Percentiles rank a stretch among this genome's conserved stretches.
These are phyloP conservation scores for Thyridium curvatum DNA, from an alignment of 2,329 filamentous ascomycete species.

Conservation along the genomic window DNA sequence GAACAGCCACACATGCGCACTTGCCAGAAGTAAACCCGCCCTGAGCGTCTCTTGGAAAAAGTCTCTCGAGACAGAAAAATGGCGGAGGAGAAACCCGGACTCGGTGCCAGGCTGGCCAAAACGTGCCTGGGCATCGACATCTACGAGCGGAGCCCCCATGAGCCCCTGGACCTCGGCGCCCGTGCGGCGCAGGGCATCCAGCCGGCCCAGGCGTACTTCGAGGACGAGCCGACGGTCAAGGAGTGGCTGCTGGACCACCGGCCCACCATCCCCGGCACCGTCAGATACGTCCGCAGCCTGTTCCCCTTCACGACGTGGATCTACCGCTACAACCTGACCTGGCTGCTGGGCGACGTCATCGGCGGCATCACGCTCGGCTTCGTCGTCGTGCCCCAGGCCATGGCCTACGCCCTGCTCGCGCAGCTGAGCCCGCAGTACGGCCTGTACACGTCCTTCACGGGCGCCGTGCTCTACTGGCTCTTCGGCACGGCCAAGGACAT, in stretches of 20 bases:
- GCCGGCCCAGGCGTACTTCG: constrained; percentile 19
- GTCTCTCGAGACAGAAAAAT: no score
- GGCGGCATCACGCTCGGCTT: constrained; percentile 6
- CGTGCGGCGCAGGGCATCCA: no score
- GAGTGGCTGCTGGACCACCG: constrained; percentile 32
- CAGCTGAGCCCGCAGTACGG: constrained; percentile 63
- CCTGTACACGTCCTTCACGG: constrained; percentile 77
- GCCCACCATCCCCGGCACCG: constrained; percentile 22
- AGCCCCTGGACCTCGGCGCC: no score
- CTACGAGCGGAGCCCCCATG: no score
- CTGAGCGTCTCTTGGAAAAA: no score
- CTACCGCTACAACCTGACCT: constrained; percentile 1
- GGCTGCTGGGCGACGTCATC: constrained; percentile 3
- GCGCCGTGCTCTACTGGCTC: constrained; percentile 74
- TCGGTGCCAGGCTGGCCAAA: no score
- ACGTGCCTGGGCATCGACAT: no score
- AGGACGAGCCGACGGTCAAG: constrained; percentile 33
- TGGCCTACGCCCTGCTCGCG: constrained; percentile 73
- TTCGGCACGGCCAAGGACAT: constrained; percentile 84
- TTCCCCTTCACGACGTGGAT: constrained; percentile 46
- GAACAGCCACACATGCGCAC: no score
- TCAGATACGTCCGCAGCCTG: constrained; percentile 29
- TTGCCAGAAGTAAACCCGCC: no score
- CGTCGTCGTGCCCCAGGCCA: constrained; percentile 72
- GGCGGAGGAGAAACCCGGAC: no score